Base-by-base conservation (phyloP, 148 eudicot genomes). In the Rhododendron williamsianum region DNA sequence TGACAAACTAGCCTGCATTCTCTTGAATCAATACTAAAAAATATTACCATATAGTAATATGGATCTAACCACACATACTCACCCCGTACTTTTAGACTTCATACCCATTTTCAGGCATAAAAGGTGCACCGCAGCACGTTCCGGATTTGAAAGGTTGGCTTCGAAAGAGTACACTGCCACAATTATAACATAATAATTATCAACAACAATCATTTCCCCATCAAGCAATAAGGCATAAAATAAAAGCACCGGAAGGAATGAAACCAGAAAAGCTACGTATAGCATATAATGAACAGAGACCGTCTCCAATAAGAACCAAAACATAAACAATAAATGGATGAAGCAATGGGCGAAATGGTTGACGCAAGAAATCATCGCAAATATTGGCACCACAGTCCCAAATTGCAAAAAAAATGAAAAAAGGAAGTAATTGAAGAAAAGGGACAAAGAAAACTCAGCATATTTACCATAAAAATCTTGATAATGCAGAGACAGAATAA, bases 81-180 rank as follows among this genome's bases (percentile, higher is more conserved):
- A 96, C 98, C 98, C 98, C 1, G 91, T 77, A 91, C 98, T 94
- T 92, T 91, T 92, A 51, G 98, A 96, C 82, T 9, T 74, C 94
- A 96, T 60, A 27, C 95, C 95, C 93, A 92, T 81, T 87, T 89
- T 96, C 84, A 85, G 88, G 87, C 92, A 87, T 9, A 90, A 78
- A 6, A 9, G 27, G 87, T 96, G 98, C 82, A 95, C 95, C 41
- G 80, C 86, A 63, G 94, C 98, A 80, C 98, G 94, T 60, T 96
- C 96, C 9, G 25, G 49, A 77, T 90, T 93, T 86, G 76, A 79
- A 84, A 96, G 89, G 87, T 81, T 86, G 78, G 88, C 84, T 76
- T 93, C 92, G 54, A 96, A 93, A 76, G 94, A 89, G 87, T 90
- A 93, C 71, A 81, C 98, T 96, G 94, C 92, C 91, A 15, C 56